phyloP scores from a whole-genome alignment of 169 alveolate genomes.

The Eimeria maxima region DNA sequence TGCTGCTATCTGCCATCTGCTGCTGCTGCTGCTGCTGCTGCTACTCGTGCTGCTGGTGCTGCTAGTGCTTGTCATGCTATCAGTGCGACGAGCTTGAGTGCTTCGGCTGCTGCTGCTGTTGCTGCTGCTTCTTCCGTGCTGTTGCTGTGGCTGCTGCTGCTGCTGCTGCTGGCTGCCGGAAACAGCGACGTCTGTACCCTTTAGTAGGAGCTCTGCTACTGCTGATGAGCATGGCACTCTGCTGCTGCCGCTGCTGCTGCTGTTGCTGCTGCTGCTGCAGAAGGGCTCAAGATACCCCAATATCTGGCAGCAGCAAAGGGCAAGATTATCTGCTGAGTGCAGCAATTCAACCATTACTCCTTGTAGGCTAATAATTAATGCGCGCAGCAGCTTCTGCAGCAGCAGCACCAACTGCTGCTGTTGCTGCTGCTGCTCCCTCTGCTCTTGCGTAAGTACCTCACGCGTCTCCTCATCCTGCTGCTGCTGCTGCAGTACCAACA shows the following conservation, averaged over 20 bases:
- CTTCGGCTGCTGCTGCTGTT: too few species aligned
- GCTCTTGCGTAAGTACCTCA: background rate
- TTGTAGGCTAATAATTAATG: background rate
- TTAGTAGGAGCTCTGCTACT: conserved; percentile 34
- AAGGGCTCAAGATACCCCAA: conserved; percentile 5
- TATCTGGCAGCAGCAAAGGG: conserved; percentile 40
- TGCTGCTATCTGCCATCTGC: conserved; percentile 72
- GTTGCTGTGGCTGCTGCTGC: conserved; percentile 24
- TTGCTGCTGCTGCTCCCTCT: background rate
- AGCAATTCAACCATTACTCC: conserved; percentile 12
- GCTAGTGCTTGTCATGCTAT: too few species aligned
- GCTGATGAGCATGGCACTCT: conserved; percentile 12
- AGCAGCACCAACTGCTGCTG: conserved; percentile 47
- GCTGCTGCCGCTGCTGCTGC: conserved; percentile 64
- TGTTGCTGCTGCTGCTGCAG: background rate
- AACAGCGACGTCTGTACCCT: background rate
- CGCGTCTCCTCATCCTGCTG: conserved; percentile 33
- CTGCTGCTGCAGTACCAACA: conserved; percentile 22
- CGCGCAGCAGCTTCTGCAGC: conserved; percentile 61
- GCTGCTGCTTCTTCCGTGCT: conserved; percentile 17
- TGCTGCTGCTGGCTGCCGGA: conserved; percentile 62
- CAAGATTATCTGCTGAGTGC: conserved; percentile 15
- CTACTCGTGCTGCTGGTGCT: background rate
- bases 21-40: conserved; percentile 68
- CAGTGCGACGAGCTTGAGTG: background rate